Conservation (phyloP, 2,329 filamentous ascomycete species). For the Pestalotiopsis sp. region DNA sequence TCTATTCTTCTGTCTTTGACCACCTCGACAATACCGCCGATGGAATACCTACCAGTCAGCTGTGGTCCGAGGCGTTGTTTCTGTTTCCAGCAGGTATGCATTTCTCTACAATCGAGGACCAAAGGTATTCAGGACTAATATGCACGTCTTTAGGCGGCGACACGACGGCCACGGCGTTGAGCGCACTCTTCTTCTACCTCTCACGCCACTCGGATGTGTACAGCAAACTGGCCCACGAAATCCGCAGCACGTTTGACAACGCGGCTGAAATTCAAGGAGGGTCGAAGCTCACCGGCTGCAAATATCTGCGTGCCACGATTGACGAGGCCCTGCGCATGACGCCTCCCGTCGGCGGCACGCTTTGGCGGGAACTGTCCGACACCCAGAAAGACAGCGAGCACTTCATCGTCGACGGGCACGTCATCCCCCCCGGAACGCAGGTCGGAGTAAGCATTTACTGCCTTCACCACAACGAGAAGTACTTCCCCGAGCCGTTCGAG, state of each 20-base stretch:
- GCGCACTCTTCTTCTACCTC: constrained; percentile 36
- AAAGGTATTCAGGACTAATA: not conserved
- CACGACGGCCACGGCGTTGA: constrained; percentile 31
- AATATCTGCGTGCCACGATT: constrained; percentile 45
- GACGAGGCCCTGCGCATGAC: constrained; percentile 47
- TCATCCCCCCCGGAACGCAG: constrained; percentile 33
- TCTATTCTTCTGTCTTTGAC: constrained; percentile 14
- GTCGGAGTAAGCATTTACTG: constrained; percentile 33
- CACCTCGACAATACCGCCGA: constrained; percentile 8
- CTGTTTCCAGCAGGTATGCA: constrained; percentile 6
- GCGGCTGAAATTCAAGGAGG: constrained; percentile 25
- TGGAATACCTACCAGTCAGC: not conserved
- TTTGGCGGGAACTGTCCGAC: constrained; percentile 27
- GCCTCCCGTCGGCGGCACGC: constrained; percentile 37
- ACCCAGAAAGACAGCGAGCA: not conserved
- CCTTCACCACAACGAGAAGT: constrained; percentile 34
- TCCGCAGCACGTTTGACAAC: constrained; percentile 34
- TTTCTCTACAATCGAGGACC: not conserved
- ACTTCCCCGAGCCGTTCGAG: constrained; percentile 24
- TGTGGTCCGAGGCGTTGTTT: constrained; percentile 8
- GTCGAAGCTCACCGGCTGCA: constrained; percentile 30
- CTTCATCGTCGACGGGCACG: constrained; percentile 22
- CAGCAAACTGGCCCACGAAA: constrained; percentile 26
- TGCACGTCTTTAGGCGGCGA: constrained; percentile 17
- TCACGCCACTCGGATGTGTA: constrained; percentile 26